These are phyloP conservation scores for Colletotrichum shisoi DNA, from an alignment of 2,329 filamentous ascomycete genomes.

Conservation along the genomic window DNA sequence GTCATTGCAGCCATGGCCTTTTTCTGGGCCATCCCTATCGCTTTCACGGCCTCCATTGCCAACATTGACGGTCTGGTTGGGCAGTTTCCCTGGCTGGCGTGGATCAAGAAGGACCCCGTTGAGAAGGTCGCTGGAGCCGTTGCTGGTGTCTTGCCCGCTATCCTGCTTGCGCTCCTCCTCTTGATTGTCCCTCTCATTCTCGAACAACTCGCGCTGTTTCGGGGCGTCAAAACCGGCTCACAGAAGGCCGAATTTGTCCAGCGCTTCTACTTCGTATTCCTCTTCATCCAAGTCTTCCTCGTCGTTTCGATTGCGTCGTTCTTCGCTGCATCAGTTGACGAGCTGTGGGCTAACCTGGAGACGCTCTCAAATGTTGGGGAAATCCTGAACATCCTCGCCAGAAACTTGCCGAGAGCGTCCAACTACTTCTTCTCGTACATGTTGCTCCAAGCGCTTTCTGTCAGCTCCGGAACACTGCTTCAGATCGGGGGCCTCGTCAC, in stretches of 20 bases:
- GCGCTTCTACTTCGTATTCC: slow-evolving; percentile 89
- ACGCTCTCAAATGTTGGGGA: slow-evolving; percentile 63
- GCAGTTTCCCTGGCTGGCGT: slow-evolving; percentile 72
- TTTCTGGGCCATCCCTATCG: slow-evolving; percentile 89
- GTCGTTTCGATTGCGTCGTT: slow-evolving; percentile 87
- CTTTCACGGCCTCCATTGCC: slow-evolving; percentile 83
- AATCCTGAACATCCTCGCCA: slow-evolving; percentile 75
- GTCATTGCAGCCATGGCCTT: slow-evolving; percentile 79
- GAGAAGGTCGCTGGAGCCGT: slow-evolving; percentile 70
- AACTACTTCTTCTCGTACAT: slow-evolving; percentile 99
- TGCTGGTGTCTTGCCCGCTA: slow-evolving; percentile 85
- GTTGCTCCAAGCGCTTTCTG: slow-evolving; percentile 90
- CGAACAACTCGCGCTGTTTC: slow-evolving; percentile 73
- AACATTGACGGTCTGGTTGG: slow-evolving; percentile 76
- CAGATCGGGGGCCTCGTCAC: slow-evolving; percentile 80
- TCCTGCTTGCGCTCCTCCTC: slow-evolving; percentile 78
- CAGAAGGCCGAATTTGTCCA: slow-evolving; percentile 85
- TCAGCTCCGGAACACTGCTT: slow-evolving; percentile 85
- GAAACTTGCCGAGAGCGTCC: slow-evolving; percentile 82
- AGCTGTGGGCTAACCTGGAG: slow-evolving; percentile 64
- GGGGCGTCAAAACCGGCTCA: slow-evolving; percentile 84
- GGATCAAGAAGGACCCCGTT: slow-evolving; percentile 68
- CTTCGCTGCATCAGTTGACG: slow-evolving; percentile 68
- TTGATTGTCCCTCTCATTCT: slow-evolving; percentile 83
- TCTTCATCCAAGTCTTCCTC: slow-evolving; percentile 94